Percentiles rank a stretch among this genome's conserved stretches.
These are phyloP conservation scores for Agastache rugosa DNA, from an alignment of 257 asterid species.

Conservation along the genomic window DNA sequence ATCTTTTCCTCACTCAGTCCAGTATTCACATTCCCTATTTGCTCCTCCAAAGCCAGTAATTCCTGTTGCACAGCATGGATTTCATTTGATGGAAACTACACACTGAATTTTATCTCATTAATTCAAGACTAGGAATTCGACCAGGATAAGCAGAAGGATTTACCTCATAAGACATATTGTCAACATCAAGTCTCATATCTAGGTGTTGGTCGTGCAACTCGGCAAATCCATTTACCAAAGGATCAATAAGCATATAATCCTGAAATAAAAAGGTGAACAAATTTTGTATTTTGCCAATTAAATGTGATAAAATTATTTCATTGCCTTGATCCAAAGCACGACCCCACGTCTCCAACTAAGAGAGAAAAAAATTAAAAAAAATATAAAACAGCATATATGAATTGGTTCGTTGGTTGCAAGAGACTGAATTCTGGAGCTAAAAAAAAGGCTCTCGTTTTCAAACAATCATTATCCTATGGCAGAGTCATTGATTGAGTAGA, in stretches of 20 bases:
- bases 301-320: neutral
- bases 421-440: neutral
- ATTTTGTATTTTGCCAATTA: neutral
- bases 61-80: slow-evolving; percentile 51
- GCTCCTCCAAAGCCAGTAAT: slow-evolving; percentile 86
- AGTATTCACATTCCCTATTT: slow-evolving; percentile 77
- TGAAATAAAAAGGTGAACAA: slow-evolving; percentile 30
- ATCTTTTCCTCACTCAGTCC: slow-evolving; percentile 73
- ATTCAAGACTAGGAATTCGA: neutral
- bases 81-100: neutral
- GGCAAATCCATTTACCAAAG: slow-evolving; percentile 50
- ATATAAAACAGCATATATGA: neutral
- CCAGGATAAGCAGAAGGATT: slow-evolving; percentile 9
- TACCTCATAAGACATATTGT: slow-evolving; percentile 93
- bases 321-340: neutral
- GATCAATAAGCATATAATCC: slow-evolving; percentile 71
- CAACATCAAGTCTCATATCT: slow-evolving; percentile 92
- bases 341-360: neutral
- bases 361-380: neutral
- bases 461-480: neutral
- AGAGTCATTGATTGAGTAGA: neutral
- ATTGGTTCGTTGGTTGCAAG: neutral
- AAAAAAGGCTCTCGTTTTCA: neutral
- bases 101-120: neutral
- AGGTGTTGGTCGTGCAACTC: slow-evolving; percentile 82